Conservation (phyloP, 108 stramenopile genomes). For the Mediolabrus comicus region DNA sequence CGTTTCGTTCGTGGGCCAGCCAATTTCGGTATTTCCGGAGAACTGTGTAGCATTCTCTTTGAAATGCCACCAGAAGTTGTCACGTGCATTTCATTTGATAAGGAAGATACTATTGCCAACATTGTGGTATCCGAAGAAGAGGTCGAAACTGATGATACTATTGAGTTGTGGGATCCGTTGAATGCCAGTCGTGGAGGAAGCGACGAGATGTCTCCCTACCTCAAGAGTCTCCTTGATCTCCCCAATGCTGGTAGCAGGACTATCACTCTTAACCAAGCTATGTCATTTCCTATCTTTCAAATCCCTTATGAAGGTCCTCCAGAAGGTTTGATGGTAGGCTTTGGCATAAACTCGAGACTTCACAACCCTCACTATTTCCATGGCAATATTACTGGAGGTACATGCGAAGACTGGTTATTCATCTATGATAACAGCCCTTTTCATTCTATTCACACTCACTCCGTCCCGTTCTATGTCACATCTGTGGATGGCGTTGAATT, state of each 20-base stretch:
- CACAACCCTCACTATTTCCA: neutral
- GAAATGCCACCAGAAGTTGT: neutral
- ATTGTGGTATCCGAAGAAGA: conserved; percentile 11
- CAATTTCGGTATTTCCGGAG: neutral
- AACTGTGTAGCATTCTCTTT: conserved; percentile 2
- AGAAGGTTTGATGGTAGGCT: too few species aligned
- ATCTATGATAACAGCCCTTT: neutral
- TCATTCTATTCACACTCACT: conserved; percentile 8
- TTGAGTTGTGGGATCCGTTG: too few species aligned
- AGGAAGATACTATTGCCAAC: neutral
- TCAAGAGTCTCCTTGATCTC: too few species aligned
- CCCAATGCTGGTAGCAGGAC: too few species aligned
- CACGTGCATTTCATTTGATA: conserved; percentile 16
- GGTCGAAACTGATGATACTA: too few species aligned
- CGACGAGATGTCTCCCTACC: too few species aligned
- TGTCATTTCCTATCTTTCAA: too few species aligned
- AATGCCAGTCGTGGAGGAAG: too few species aligned
- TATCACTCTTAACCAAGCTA: too few species aligned
- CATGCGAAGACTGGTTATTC: conserved; percentile 11
- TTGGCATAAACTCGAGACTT: too few species aligned
- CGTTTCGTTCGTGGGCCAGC: neutral
- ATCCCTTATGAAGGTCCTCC: too few species aligned
- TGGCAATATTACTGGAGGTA: neutral
- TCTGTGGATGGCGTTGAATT: conserved; percentile 7
- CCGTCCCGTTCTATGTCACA: neutral